Conservation (phyloP, 345 rosid species). For the Murraya paniculata region DNA sequence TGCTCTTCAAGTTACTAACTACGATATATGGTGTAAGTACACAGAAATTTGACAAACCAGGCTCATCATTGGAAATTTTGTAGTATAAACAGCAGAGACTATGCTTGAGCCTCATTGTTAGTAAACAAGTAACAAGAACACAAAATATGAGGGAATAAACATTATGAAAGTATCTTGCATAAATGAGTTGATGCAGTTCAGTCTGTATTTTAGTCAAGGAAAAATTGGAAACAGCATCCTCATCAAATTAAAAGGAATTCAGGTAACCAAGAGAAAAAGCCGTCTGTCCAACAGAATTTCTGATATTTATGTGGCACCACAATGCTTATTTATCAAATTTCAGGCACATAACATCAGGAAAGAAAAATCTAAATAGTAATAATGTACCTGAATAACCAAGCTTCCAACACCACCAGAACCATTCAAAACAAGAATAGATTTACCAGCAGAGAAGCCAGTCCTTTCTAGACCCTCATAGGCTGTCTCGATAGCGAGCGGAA, state of each 20-base stretch:
- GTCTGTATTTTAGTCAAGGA: background rate
- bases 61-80: background rate
- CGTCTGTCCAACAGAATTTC: background rate
- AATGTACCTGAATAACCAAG: constrained; percentile 78
- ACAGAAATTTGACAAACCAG: background rate
- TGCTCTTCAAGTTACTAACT: background rate
- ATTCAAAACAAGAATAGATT: constrained; percentile 79
- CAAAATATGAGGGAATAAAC: background rate
- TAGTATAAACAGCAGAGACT: background rate
- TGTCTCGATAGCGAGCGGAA: constrained; percentile 83
- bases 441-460: constrained; percentile 75
- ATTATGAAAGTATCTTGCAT: background rate
- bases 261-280: background rate
- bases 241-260: background rate
- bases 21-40: background rate
- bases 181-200: background rate
- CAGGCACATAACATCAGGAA: background rate
- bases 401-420: constrained; percentile 99
- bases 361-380: background rate
- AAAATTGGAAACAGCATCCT: background rate
- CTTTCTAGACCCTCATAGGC: constrained; percentile 83
- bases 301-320: background rate
- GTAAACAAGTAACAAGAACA: background rate
- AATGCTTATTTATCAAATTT: background rate
- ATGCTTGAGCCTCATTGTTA: background rate